A percentile compares a stretch with the other conserved stretches of the same genome.
Evolutionary conservation across 1,284 basidiomycete genomes (phyloP).

Genomic region (Ganoderma leucocontextum): DNA sequence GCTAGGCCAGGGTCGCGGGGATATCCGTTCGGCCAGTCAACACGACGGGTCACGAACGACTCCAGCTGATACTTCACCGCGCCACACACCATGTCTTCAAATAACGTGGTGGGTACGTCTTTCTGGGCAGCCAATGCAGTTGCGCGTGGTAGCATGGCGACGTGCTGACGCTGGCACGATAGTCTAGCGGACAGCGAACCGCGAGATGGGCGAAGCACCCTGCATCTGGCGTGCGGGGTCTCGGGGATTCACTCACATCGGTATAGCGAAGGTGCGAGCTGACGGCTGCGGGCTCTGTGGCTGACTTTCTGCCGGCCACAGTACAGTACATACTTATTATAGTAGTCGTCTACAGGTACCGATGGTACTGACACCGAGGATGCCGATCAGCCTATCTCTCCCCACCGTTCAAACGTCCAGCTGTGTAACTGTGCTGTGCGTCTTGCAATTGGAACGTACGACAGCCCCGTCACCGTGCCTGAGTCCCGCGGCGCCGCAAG

Average conservation of each 20-base stretch:
- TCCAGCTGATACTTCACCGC: background rate
- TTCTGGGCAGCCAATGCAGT: background rate
- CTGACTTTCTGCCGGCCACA: background rate
- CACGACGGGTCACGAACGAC: background rate
- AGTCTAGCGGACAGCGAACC: constrained; percentile 4
- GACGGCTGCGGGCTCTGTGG: background rate
- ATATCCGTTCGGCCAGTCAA: background rate
- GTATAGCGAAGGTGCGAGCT: constrained; percentile 2
- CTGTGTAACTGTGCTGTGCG: background rate
- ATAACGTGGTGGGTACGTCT: constrained; percentile 1
- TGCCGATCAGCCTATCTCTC: background rate
- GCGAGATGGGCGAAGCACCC: constrained; percentile 1
- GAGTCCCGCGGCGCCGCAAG: background rate
- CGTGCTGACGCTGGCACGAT: background rate
- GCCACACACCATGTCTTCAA: background rate
- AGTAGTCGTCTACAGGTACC: background rate
- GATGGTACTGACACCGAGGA: constrained; percentile 6
- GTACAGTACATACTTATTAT: background rate
- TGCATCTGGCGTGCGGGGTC: constrained; percentile 1
- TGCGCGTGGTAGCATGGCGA: background rate
- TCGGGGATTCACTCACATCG: background rate
- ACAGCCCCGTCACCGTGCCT: background rate
- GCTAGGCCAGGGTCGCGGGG: background rate
- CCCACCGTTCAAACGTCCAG: background rate
- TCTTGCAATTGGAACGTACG: background rate